Evolutionary conservation across 2,329 filamentous ascomycete species (phyloP), one percentile per base, ranked within the genome.

Genomic region (Coniochaeta pulveracea): DNA sequence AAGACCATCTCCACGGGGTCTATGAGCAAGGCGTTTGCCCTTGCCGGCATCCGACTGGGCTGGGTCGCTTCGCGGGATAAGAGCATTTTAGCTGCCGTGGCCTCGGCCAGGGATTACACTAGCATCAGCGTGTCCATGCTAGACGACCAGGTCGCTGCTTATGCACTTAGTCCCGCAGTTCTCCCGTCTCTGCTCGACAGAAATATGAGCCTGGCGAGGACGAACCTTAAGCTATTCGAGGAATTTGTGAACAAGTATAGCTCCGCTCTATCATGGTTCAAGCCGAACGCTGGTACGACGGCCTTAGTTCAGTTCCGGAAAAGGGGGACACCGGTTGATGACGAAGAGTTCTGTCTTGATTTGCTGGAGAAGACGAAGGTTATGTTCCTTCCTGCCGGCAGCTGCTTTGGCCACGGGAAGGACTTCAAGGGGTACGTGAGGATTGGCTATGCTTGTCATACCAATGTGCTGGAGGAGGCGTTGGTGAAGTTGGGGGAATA

Each of bases 101-200:
- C 78, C 9, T 56, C 61, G 10, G 76, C 77, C 2, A 66, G 85
- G 25, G 80, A 91, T 52, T 93, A 91, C 60, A 93, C 84, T 4
- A 86, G 82, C 17, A 93, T 93, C 46, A 82, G 80, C 24, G 84
- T 93, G 0, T 83, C 81, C n/a, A 75, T 80, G 47, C 60, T 94
- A 6, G 85, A 93, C 51, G 84, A 93, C 50, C 69, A 72, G 32
- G 65, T 93, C 9, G 86, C 85, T 3, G 69, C 72, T 18, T 89
- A 78, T 47, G 85, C 86, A 0, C 60, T 94, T 6, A 71, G 72
- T 5, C 42, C 48, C 5, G 42, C 49, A 3, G 63, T 72, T 3
- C 51, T 54, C 18, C 49, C 49, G 1, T 39, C 43, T 9, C 39
- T 57, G 34, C 34, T 53, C 29, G 27, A 34, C 26, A 63, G 76